Base-by-base conservation (phyloP, 2,329 filamentous ascomycete genomes). In the Botrytis fabae region DNA sequence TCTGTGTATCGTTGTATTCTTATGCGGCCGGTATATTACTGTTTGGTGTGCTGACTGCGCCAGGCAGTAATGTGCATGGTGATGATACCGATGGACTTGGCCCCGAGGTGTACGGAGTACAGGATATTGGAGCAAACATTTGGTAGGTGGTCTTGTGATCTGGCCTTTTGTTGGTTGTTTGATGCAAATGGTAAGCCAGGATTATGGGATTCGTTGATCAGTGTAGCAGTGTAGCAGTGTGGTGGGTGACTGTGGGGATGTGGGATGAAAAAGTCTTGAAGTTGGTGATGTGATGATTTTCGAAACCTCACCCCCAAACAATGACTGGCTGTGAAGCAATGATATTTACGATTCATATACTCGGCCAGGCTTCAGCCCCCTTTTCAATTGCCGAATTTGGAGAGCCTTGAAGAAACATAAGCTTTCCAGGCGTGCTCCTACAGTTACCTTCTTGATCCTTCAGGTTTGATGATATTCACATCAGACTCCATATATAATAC, bases 331-430 rank as follows among this genome's bases (percentile, higher is more conserved):
- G 32, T 40, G 4, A 40, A 28, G 25, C 25, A 40, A 20, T 54
- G 5, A 22, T 35, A 8, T 44, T 38, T 42, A 44, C 63, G 44
- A 28, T 48, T 38, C 44, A 32, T 54, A 20, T 54, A 68, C 35
- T 68, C 64, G 64, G 46, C 25, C 46, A 40, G 64, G 46, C 64
- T 54, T 22, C 25, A 32, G 64, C 32, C 48, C 46, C 64, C 48
- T 42, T 68, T 54, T 38, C 35, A 57, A 51, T 28, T 68, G 64
- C 64, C 64, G 64, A 48, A 40, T 28, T 2, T 28, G 48, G 25
- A 42, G 64, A 57, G 64, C 46, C 46, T 68, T 68, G 48, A 68
- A 57, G 64, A 68, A 68, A 68, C 28, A 51, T 35, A 66, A 66
- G 63, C 44, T 51, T 66, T 66, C 12, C 8, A 57, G 6, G 28